These are phyloP conservation scores for Tolypocladium amazonense DNA, from an alignment of 2,329 filamentous ascomycete genomes.

Conservation along the genomic window DNA sequence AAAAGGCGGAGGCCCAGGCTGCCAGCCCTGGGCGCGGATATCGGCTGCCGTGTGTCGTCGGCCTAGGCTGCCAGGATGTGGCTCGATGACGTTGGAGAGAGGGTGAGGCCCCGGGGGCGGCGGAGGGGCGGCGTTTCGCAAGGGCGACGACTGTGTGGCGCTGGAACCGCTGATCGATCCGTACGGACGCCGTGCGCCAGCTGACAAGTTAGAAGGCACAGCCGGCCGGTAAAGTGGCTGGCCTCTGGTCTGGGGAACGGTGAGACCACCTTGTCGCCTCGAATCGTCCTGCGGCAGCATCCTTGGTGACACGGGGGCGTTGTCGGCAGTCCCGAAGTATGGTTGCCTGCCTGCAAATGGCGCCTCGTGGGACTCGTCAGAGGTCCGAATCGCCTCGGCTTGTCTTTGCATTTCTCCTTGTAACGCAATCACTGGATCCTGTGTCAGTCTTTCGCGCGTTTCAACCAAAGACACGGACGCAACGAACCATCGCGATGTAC, in stretches of 20 bases:
- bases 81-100: constrained; percentile 49
- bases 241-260: constrained; percentile 47
- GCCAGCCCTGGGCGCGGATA: constrained; percentile 81
- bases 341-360: constrained; percentile 56
- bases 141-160: constrained; percentile 61
- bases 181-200: constrained; percentile 67
- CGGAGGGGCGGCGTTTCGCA: constrained; percentile 54
- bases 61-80: constrained; percentile 58
- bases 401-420: constrained; percentile 53
- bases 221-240: constrained; percentile 64
- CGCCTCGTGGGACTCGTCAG: constrained; percentile 58
- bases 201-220: constrained; percentile 71
- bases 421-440: constrained; percentile 36
- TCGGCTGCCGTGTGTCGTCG: constrained; percentile 92
- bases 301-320: constrained; percentile 75
- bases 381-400: constrained; percentile 41
- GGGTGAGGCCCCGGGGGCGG: constrained; percentile 58
- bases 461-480: constrained; percentile 5
- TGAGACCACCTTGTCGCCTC: constrained; percentile 61
- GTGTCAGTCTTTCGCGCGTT: background rate
- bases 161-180: constrained; percentile 74
- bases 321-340: constrained; percentile 58
- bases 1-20: constrained; percentile 50
- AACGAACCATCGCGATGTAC: constrained; percentile 73
- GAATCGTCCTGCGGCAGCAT: constrained; percentile 80